phyloP scores from a whole-genome alignment of 768 basidiomycete genomes.

The Leucosporidium yakuticum region DNA sequence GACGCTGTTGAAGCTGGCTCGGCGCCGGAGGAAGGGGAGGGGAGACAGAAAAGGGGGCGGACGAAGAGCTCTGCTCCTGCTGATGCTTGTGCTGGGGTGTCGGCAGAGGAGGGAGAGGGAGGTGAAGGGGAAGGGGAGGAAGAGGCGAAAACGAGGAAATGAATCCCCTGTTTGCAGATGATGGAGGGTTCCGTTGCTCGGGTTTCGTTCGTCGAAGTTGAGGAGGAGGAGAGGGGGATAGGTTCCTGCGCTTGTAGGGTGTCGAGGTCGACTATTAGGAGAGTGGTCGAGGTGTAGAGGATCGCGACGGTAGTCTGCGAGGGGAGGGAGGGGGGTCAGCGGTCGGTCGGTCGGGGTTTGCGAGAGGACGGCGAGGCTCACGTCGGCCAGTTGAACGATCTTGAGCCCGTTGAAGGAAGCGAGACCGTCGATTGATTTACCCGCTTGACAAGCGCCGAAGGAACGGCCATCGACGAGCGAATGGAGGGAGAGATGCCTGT shows the following conservation, averaged over 20 bases:
- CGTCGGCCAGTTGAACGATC: background rate
- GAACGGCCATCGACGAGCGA: conserved; percentile 13
- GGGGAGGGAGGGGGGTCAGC: no score
- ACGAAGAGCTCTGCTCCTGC: background rate
- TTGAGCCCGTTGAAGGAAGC: background rate
- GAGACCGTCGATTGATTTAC: background rate
- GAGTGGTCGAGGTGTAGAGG: background rate
- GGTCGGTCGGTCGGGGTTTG: fast-evolving
- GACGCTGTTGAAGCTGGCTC: no score
- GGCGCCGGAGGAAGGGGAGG: background rate
- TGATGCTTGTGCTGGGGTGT: no score
- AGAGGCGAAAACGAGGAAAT: background rate
- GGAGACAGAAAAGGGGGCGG: background rate
- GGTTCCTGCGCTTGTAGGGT: conserved; percentile 7
- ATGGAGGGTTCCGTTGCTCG: background rate
- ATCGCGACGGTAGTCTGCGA: background rate
- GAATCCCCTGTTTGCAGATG: background rate
- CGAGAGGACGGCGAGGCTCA: background rate
- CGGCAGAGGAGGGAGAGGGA: no score
- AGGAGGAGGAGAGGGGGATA: no score
- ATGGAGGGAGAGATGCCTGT: conserved; percentile 10
- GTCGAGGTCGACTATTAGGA: conserved; percentile 14
- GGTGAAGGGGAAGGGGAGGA: background rate
- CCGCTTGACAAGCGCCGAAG: conserved; percentile 1
- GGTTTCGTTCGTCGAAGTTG: background rate